Conservation (phyloP, 2,329 filamentous ascomycete species). For the Aspergillus pseudonomiae region DNA sequence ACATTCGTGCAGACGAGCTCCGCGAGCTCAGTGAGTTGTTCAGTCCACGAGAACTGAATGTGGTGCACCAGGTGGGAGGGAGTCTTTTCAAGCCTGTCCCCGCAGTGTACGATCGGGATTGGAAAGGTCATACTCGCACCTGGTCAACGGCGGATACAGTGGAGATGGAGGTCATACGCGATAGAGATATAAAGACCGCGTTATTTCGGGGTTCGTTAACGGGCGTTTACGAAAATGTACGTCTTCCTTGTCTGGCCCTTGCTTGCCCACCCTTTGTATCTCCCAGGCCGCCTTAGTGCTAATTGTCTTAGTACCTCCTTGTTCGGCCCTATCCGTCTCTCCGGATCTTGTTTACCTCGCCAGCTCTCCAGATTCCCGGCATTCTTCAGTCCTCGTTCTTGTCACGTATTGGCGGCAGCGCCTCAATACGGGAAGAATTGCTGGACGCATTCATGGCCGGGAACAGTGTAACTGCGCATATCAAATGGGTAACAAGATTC, state of each 20-base stretch:
- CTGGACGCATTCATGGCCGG: conserved; percentile 66
- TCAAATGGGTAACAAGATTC: conserved; percentile 66
- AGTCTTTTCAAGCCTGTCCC: conserved; percentile 39
- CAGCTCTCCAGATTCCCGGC: conserved; percentile 67
- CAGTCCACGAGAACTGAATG: conserved; percentile 67
- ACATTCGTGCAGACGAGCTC: conserved; percentile 58
- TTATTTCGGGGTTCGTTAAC: conserved; percentile 25
- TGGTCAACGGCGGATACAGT: conserved; percentile 21
- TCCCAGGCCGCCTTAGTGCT: neutral
- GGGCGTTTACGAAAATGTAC: conserved; percentile 61
- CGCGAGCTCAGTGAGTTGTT: conserved; percentile 70
- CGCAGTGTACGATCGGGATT: conserved; percentile 8
- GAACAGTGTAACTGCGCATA: conserved; percentile 72
- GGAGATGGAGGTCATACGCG: conserved; percentile 28
- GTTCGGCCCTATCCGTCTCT: conserved; percentile 65
- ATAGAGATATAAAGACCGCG: conserved; percentile 46
- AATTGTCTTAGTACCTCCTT: conserved; percentile 40
- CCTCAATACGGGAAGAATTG: conserved; percentile 57
- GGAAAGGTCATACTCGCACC: conserved; percentile 13
- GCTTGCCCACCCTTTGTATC: neutral
- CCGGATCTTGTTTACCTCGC: conserved; percentile 70
- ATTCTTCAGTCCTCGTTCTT: conserved; percentile 63
- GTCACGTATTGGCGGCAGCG: conserved; percentile 49
- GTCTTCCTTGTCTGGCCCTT: neutral
- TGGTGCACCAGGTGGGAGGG: conserved; percentile 65